Conservation (phyloP, 1,139 yeast species). For the Suhomyces terraborum region DNA sequence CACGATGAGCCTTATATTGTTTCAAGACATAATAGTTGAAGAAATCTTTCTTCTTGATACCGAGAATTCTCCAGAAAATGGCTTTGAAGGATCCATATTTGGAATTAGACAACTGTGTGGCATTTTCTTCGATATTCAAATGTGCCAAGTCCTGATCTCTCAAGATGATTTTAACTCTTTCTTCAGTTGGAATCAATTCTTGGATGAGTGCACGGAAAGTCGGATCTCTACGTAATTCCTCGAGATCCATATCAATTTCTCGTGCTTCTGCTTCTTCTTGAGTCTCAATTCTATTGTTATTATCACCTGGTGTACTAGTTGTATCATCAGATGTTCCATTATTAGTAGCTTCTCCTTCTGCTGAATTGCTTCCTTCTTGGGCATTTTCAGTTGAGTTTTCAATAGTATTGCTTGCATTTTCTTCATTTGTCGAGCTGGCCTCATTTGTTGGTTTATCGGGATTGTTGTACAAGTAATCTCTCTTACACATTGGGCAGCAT, state of each 20-base stretch:
- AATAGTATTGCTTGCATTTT: conserved; percentile 1
- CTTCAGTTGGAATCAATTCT: conserved; percentile 44
- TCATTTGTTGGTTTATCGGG: conserved; percentile 8
- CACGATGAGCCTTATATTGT: conserved; percentile 9
- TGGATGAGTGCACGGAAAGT: conserved; percentile 41
- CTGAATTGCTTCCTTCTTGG: conserved; percentile 19
- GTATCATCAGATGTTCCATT: conserved; percentile 11
- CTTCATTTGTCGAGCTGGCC: background rate
- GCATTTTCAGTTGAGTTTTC: conserved; percentile 18
- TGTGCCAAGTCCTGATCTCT: conserved; percentile 28
- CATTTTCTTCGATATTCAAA: conserved; percentile 46
- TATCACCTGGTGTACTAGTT: conserved; percentile 13
- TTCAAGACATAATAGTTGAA: conserved; percentile 54
- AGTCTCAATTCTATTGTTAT: conserved; percentile 14
- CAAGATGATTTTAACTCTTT: conserved; percentile 40
- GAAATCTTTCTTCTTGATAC: conserved; percentile 48
- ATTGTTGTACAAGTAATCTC: conserved; percentile 59
- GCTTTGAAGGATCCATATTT: conserved; percentile 39
- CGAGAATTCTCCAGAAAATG: conserved; percentile 59
- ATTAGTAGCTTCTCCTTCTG: conserved; percentile 10
- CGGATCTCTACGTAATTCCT: conserved; percentile 44
- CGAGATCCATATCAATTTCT: conserved; percentile 39
- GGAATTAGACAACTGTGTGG: conserved; percentile 37
- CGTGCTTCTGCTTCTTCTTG: background rate
- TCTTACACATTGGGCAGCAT: conserved; percentile 83